Evolutionary conservation across 164 flowering plant genomes (phyloP).

Genomic region (Umbilicus rupestris): DNA sequence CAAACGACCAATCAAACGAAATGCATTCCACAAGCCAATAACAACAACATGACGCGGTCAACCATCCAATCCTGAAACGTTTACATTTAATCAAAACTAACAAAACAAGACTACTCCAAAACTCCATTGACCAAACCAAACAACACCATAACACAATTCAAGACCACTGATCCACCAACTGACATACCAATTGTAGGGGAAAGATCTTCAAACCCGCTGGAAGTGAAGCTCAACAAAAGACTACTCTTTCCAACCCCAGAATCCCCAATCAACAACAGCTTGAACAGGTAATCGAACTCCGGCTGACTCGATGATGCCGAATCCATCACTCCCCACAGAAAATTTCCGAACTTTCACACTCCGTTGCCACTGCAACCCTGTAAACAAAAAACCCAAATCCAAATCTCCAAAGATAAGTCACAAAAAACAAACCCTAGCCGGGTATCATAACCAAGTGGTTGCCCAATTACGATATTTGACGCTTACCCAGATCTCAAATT

Average conservation of each 20-base stretch:
- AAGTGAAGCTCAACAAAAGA: slow-evolving; percentile 59
- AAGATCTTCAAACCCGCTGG: slow-evolving; percentile 60
- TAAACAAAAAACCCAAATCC: neutral
- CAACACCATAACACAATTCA: neutral
- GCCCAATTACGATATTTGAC: neutral
- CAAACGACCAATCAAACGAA: no score
- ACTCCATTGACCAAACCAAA: neutral
- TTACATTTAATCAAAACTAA: neutral
- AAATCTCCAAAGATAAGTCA: neutral
- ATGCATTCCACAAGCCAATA: no score
- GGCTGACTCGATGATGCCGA: slow-evolving; percentile 23
- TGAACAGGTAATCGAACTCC: slow-evolving; percentile 68
- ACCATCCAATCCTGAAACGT: neutral
- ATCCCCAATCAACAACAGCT: slow-evolving; percentile 68
- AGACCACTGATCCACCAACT: neutral
- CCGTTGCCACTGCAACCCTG: neutral
- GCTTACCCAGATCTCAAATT: neutral
- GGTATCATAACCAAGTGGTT: neutral
- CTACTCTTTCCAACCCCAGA: slow-evolving; percentile 82
- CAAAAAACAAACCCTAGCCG: neutral
- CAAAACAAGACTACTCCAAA: neutral
- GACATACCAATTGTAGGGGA: slow-evolving; percentile 64
- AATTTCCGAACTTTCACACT: neutral
- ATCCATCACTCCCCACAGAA: slow-evolving; percentile 4
- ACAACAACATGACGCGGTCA: no score